Percentiles rank a stretch among this genome's conserved stretches.
Conservation (phyloP, 2,329 filamentous ascomycete species). For the Cladosporium cucumerinum region DNA sequence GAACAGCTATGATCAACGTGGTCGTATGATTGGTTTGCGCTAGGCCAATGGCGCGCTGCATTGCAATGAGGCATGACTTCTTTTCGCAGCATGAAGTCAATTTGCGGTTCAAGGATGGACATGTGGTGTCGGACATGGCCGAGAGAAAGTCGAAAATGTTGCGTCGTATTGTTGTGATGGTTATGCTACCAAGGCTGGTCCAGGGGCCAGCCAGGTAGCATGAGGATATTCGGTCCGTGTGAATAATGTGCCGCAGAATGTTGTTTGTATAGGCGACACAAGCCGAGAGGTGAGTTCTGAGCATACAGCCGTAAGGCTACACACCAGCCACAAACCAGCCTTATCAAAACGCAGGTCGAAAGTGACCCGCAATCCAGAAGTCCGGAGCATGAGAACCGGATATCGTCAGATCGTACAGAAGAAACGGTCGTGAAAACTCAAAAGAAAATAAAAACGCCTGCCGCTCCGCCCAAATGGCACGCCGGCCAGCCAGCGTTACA, state of each 20-base stretch:
- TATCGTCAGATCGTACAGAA: slow-evolving; percentile 26
- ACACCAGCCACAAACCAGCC: slow-evolving; percentile 15
- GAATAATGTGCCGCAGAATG: neutral
- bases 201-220: neutral
- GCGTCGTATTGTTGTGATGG: neutral
- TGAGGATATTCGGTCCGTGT: neutral
- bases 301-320: neutral
- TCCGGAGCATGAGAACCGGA: slow-evolving; percentile 30
- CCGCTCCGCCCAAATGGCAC: slow-evolving; percentile 24
- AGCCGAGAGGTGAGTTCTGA: neutral
- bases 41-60: slow-evolving; percentile 18
- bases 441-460: slow-evolving; percentile 1
- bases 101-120: slow-evolving; percentile 19
- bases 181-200: neutral
- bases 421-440: slow-evolving; percentile 13
- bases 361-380: slow-evolving; percentile 22
- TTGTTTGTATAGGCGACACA: slow-evolving; percentile 1
- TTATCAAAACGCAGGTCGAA: slow-evolving; percentile 16
- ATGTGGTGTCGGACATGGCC: slow-evolving; percentile 25
- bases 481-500: slow-evolving; percentile 26
- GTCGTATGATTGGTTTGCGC: slow-evolving; percentile 18
- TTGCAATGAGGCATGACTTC: slow-evolving; percentile 9
- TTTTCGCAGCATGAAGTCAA: slow-evolving; percentile 20
- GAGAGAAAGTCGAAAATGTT: slow-evolving; percentile 9
- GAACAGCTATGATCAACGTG: slow-evolving; percentile 32